phyloP scores from a whole-genome alignment of 208 protist species.

The Naegleria lovaniensis region DNA sequence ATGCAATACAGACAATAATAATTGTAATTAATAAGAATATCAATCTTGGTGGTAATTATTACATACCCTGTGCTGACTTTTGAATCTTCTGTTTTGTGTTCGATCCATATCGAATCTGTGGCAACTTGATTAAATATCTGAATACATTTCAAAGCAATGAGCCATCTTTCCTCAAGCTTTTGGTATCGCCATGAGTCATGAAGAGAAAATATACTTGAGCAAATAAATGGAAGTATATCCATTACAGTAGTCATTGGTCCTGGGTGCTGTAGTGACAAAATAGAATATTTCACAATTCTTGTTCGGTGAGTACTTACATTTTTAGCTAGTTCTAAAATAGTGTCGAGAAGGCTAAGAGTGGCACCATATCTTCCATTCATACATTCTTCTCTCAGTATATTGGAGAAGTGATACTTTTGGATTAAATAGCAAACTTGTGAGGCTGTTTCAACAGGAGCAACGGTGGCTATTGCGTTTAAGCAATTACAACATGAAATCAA shows the following conservation, averaged over 20 bases:
- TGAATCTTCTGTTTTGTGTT: background rate
- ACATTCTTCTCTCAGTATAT: background rate
- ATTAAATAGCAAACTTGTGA: background rate
- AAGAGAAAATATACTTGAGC: constrained; percentile 2
- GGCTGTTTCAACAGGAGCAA: background rate
- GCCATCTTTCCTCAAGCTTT: background rate
- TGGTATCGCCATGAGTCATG: constrained; percentile 26
- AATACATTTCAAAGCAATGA: background rate
- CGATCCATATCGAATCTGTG: background rate
- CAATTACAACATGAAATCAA: background rate
- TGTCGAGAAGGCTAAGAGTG: background rate
- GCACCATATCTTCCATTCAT: background rate
- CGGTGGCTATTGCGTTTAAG: background rate
- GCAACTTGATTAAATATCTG: background rate
- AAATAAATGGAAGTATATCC: background rate
- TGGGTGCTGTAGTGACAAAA: background rate
- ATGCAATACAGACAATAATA: no score
- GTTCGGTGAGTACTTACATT: background rate
- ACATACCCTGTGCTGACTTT: background rate
- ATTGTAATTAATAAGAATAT: no score
- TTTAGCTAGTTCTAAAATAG: background rate
- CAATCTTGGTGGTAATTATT: background rate
- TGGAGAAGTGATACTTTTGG: background rate
- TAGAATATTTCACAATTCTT: no score
- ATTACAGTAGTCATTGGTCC: background rate